Percentiles rank a stretch among this genome's conserved stretches.
These are phyloP conservation scores for Thalassia testudinum DNA, from an alignment of 116 monocot genomes.

Conservation along the genomic window DNA sequence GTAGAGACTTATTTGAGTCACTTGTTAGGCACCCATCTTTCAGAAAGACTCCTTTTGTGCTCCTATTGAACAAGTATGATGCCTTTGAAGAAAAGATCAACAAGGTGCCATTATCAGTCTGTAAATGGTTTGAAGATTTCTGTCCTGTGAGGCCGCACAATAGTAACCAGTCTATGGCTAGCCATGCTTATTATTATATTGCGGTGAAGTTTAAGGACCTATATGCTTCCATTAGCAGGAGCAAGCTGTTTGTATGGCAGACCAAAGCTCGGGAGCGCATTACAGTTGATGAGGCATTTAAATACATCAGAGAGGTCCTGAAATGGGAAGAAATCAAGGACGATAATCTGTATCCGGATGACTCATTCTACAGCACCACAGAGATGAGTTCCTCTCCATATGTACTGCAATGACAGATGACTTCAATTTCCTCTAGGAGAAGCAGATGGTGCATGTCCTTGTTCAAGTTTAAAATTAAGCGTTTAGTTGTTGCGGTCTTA, in stretches of 20 bases:
- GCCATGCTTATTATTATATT: conserved; percentile 64
- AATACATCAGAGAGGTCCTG: conserved; percentile 49
- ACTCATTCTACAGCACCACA: conserved; percentile 61
- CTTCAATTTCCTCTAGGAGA: too few relatives aligned
- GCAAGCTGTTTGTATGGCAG: conserved; percentile 43
- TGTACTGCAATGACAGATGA: conserved; percentile 15
- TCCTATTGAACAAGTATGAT: conserved; percentile 83
- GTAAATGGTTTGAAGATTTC: conserved; percentile 85
- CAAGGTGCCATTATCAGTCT: conserved; percentile 25
- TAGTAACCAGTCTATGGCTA: conserved; percentile 55
- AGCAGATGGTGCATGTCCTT: too few relatives aligned
- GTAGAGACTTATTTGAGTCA: conserved; percentile 72
- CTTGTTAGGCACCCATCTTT: conserved; percentile 73
- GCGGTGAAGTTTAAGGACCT: conserved; percentile 86
- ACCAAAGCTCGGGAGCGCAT: conserved; percentile 21
- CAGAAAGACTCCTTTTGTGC: conserved; percentile 51
- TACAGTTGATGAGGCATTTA: conserved; percentile 43
- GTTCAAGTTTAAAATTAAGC: too few relatives aligned
- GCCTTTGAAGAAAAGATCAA: conserved; percentile 71
- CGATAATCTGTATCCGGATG: conserved; percentile 29
- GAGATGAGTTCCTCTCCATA: conserved; percentile 70
- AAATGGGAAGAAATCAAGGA: conserved; percentile 48
- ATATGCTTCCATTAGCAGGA: conserved; percentile 28
- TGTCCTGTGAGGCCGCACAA: conserved; percentile 45
- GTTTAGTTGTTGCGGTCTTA: too few relatives aligned